phyloP scores from a whole-genome alignment of 495 filamentous ascomycete genomes.

The Aspergillus biplanus region DNA sequence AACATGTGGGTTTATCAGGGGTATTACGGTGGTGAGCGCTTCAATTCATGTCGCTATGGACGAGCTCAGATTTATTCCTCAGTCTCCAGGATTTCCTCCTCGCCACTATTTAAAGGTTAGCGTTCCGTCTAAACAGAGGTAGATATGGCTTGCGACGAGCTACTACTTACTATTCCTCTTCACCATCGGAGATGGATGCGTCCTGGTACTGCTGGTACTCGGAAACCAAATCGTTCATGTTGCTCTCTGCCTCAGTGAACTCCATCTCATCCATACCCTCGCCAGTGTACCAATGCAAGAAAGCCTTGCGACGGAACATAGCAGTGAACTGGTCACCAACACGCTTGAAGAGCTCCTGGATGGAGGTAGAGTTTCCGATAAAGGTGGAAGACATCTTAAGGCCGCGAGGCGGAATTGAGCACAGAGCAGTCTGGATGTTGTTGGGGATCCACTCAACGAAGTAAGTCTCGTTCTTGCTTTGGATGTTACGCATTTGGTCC shows the following conservation, averaged over 20 bases:
- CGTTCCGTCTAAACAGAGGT: slow-evolving; percentile 15
- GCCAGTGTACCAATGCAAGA: slow-evolving; percentile 99
- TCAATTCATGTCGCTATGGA: slow-evolving; percentile 28
- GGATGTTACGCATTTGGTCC: slow-evolving; percentile 99
- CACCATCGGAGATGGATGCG: slow-evolving; percentile 78
- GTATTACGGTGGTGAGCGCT: slow-evolving; percentile 49
- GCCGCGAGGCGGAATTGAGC: slow-evolving; percentile 97
- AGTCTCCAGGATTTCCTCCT: slow-evolving; percentile 47
- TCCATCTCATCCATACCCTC: slow-evolving; percentile 99
- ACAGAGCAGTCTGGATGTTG: slow-evolving; percentile 99
- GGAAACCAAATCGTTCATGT: slow-evolving; percentile 99
- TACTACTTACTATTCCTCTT: slow-evolving; percentile 65
- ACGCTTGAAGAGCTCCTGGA: slow-evolving; percentile 99
- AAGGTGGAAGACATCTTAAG: slow-evolving; percentile 99
- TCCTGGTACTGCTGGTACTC: slow-evolving; percentile 99
- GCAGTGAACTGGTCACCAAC: slow-evolving; percentile 99
- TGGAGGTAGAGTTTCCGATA: slow-evolving; percentile 98
- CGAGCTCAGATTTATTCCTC: slow-evolving; percentile 44
- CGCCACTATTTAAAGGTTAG: slow-evolving; percentile 32
- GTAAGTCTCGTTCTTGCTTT: slow-evolving; percentile 99
- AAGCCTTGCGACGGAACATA: slow-evolving; percentile 99
- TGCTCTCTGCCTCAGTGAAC: slow-evolving; percentile 99
- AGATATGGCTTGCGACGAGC: background rate
- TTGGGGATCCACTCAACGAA: slow-evolving; percentile 99
- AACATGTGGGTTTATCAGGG: slow-evolving; percentile 47